Base-by-base conservation (phyloP, 306 rosid genomes). In the Inga leiocalycina region DNA sequence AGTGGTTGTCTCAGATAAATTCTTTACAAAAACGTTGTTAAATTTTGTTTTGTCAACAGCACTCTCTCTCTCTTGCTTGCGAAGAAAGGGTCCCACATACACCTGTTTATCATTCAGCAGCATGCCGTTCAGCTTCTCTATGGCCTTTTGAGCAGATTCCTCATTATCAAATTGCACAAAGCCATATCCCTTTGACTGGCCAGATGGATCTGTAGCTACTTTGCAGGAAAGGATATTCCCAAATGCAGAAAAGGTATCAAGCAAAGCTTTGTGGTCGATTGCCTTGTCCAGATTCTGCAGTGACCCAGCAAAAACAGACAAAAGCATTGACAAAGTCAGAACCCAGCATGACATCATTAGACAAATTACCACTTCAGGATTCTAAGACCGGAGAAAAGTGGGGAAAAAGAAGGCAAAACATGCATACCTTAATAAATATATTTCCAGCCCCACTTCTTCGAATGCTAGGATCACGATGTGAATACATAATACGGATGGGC, bases 401-500 rank as follows among this genome's bases (percentile, higher is more conserved):
- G 61, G 61, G 13, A 22, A 79, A 39, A 62, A 71, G 43, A 78
- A 78, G 65, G 30, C 7, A 61, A 73, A 16, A 75, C 24, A 37
- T 9, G 16, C 30, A 79, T 86, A 96, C 99, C 99, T 96, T 96
- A 15, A 96, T 94, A 84, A 96, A 96, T 43, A 96, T 96, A 84
- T 96, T 96, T 77, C 99, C 99, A 65, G 94, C 81, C 76, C 99
- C 99, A 79, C 98, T 96, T 88, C 91, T 96, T 74, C 99, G 98
- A 73, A 89, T 84, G 54, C 93, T 96, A 68, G 99, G 99, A 86
- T 96, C 99, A 12, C 99, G 97, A 78, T 94, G 99, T 0, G 99
- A 96, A 87, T 91, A 94, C 99, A 96, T 96, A 14, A 96, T 85
- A 62, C 99, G 93, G 73, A 96, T 90, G 81, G 95, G 94, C 84